A percentile compares a stretch with the other conserved stretches of the same genome.
Conservation (phyloP, 1,284 basidiomycete species). For the Apiotrichum sp. region DNA sequence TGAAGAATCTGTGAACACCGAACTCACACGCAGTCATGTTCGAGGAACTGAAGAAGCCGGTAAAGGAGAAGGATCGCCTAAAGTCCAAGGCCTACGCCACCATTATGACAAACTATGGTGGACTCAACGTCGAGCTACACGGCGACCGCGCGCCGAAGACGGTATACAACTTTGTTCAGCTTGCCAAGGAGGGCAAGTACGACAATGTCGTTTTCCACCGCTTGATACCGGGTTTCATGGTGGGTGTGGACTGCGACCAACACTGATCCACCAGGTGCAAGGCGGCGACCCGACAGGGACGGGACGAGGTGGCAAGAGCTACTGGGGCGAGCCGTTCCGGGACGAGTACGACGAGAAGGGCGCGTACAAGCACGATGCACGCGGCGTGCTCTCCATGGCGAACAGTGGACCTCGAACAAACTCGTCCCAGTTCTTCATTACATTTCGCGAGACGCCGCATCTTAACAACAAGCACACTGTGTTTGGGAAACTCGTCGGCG, state of each 20-base stretch:
- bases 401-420: slow-evolving; percentile 64
- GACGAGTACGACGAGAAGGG: slow-evolving; percentile 83
- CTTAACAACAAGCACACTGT: slow-evolving; percentile 68
- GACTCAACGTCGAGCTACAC: slow-evolving; percentile 84
- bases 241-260: slow-evolving; percentile 35
- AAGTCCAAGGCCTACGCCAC: slow-evolving; percentile 85
- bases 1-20: slow-evolving; percentile 1
- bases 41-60: slow-evolving; percentile 72
- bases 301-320: slow-evolving; percentile 85
- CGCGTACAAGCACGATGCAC: slow-evolving; percentile 73
- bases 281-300: slow-evolving; percentile 96
- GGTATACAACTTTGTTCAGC: slow-evolving; percentile 94
- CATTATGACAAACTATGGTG: slow-evolving; percentile 81
- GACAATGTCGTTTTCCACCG: slow-evolving; percentile 77
- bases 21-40: slow-evolving; percentile 62
- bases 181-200: slow-evolving; percentile 83
- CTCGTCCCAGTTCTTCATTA: slow-evolving; percentile 85
- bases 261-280: slow-evolving; percentile 59
- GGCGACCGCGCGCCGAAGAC: slow-evolving; percentile 79
- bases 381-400: slow-evolving; percentile 79
- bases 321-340: slow-evolving; percentile 90
- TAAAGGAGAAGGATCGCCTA: slow-evolving; percentile 84
- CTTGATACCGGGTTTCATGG: slow-evolving; percentile 96
- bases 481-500: slow-evolving; percentile 92
- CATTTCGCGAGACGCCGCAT: slow-evolving; percentile 72